These are phyloP conservation scores for Leucosporidium yakuticum DNA, from an alignment of 768 basidiomycete species.

Conservation along the genomic window DNA sequence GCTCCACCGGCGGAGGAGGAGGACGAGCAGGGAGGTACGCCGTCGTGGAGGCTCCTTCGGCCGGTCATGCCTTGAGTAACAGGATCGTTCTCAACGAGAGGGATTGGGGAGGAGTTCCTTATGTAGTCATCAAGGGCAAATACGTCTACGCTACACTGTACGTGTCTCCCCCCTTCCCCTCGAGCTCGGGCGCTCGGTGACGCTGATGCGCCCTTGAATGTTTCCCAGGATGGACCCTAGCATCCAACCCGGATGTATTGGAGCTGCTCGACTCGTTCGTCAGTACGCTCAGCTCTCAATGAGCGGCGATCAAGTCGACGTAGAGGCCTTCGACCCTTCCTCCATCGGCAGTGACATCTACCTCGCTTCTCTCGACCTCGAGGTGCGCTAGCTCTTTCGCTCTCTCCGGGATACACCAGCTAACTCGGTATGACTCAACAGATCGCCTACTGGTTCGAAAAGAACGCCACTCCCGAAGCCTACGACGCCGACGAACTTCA, in stretches of 20 bases:
- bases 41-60: constrained; percentile 33
- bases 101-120: constrained; percentile 67
- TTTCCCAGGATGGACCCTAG: constrained; percentile 48
- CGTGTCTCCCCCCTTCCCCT: constrained; percentile 32
- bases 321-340: constrained; percentile 56
- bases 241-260: constrained; percentile 63
- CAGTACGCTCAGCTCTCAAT: constrained; percentile 85
- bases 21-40: constrained; percentile 7
- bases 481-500: constrained; percentile 85
- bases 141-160: constrained; percentile 72
- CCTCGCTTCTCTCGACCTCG: constrained; percentile 71
- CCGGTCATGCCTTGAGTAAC: constrained; percentile 60
- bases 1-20: background rate
- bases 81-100: constrained; percentile 69
- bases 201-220: no score
- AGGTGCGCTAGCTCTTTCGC: constrained; percentile 45
- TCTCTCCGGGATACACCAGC: constrained; percentile 47
- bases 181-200: background rate
- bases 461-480: constrained; percentile 50
- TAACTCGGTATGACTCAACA: constrained; percentile 40
- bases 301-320: constrained; percentile 65
- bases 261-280: constrained; percentile 69
- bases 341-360: constrained; percentile 49
- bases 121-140: constrained; percentile 66
- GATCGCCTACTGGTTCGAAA: constrained; percentile 46